Base-by-base conservation (phyloP, 345 rosid genomes). In the Passiflora organensis region DNA sequence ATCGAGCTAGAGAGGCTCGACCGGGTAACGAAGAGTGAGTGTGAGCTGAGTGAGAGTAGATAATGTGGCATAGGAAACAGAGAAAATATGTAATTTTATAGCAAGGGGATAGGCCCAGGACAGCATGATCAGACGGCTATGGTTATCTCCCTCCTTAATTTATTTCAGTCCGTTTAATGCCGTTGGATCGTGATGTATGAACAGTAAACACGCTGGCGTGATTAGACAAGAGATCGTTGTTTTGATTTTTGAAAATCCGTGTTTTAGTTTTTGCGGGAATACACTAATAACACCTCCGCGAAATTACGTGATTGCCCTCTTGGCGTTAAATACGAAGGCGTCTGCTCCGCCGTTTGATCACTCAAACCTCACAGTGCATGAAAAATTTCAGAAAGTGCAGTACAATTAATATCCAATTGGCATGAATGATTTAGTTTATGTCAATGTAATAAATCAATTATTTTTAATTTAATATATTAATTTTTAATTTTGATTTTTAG, bases 51-150 rank as follows among this genome's bases (percentile, higher is more conserved):
- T 6, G 22, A 25, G 53, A 0, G 51, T 47, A 5, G 34, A 28
- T 11, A 5, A 2, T 20, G 25, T 10, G 2, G 28, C 5, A 0
- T 0, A 0, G 4, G 39, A 13, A 13, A 20, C 1, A 9, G 9
- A 12, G n/a, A 32, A 63, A 50, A 48, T 10, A 39, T 21, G 65
- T 5, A 22, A 10, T 42, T 62, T 66, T 51, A 66, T 56, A 67
- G n/a, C 1, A 39, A 44, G 32, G 22, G 38, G 18, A 12, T 11
- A 25, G 39, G 51, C 58, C 46, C 20, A 14, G 54, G 55, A 2
- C 48, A 16, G 48, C 55, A 60, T 20, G 66, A 76, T 76, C 81
- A 20, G 53, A 76, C 78, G 73, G 71, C 37, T 60, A 14, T 13
- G 21, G 43, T 43, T 59, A 48, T 50, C 69, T 72, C 81, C 70